Percentiles rank a stretch among this genome's conserved stretches.
Conservation (phyloP, 106 monocot genomes). For the Acorus gramineus region DNA sequence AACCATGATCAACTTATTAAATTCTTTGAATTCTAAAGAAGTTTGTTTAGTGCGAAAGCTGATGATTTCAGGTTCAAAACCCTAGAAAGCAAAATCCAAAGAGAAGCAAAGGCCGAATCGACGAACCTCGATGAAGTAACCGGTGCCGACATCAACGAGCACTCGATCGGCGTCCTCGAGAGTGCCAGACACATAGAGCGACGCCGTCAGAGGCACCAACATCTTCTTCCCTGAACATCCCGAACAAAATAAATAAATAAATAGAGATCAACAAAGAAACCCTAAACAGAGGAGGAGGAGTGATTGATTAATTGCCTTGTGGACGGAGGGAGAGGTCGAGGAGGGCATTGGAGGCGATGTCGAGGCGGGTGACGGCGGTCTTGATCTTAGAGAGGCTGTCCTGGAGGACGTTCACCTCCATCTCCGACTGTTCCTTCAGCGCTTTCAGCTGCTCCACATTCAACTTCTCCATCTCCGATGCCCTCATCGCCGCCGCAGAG, state of each 20-base stretch:
- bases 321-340: constrained; percentile 78
- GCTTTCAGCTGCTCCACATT: constrained; percentile 77
- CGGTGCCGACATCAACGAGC: constrained; percentile 92
- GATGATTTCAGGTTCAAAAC: no score
- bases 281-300: background rate
- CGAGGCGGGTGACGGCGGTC: constrained; percentile 74
- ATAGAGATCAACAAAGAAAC: background rate
- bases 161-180: constrained; percentile 83
- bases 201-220: constrained; percentile 90
- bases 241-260: background rate
- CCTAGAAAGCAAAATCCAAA: no score
- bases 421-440: constrained; percentile 82
- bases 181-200: constrained; percentile 83
- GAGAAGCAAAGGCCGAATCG: no score
- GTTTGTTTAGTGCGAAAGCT: no score
- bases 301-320: constrained; percentile 23
- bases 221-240: constrained; percentile 70
- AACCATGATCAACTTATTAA: no score
- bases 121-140: constrained; percentile 96
- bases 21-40: no score
- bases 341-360: constrained; percentile 62
- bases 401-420: constrained; percentile 85
- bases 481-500: constrained; percentile 5
- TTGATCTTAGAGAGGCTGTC: constrained; percentile 94
- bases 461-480: constrained; percentile 59